Conservation (phyloP, 768 basidiomycete species). For the Daedaleopsis sinensis region DNA sequence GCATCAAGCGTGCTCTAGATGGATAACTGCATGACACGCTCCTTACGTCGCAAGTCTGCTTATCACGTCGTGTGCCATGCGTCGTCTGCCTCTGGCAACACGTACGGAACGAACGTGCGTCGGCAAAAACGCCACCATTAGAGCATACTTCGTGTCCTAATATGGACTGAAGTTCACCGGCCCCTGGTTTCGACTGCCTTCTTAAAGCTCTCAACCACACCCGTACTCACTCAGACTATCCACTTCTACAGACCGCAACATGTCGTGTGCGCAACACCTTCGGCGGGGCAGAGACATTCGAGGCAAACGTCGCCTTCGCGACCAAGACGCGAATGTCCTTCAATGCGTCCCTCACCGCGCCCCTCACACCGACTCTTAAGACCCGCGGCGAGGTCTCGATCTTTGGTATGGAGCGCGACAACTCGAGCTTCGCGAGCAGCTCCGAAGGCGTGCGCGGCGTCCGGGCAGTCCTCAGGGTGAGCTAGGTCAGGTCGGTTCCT, state of each 20-base stretch:
- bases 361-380: slow-evolving; percentile 54
- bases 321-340: slow-evolving; percentile 88
- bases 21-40: no score
- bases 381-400: slow-evolving; percentile 72
- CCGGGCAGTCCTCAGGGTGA: slow-evolving; percentile 74
- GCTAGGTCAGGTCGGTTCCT: slow-evolving; percentile 51
- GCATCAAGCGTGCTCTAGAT: no score
- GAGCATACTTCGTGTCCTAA: neutral
- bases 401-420: slow-evolving; percentile 80
- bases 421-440: slow-evolving; percentile 75
- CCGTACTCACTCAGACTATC: neutral
- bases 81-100: no score
- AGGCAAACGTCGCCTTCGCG: slow-evolving; percentile 80
- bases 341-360: slow-evolving; percentile 66
- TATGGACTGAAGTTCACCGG: no score
- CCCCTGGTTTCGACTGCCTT: no score
- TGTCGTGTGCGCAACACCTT: slow-evolving; percentile 86
- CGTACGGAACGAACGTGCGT: no score
- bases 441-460: slow-evolving; percentile 65
- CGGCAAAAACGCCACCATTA: no score
- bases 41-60: no score
- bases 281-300: slow-evolving; percentile 88
- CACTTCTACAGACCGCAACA: slow-evolving; percentile 61
- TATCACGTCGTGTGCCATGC: no score
- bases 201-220: no score